phyloP scores from a whole-genome alignment of 306 rosid genomes.

The Nissolia schottii region DNA sequence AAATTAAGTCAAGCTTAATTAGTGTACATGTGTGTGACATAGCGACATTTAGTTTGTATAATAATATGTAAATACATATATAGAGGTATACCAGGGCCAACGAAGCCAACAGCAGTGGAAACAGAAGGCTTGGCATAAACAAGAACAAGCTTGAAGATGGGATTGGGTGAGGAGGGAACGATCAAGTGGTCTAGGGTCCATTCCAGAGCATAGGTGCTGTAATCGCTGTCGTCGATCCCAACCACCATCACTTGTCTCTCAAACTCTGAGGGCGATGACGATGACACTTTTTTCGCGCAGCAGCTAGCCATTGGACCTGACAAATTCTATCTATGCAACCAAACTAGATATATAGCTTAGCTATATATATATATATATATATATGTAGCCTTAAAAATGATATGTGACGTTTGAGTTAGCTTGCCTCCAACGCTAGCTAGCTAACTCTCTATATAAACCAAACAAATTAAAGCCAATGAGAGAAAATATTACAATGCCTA shows the following conservation, averaged over 20 bases:
- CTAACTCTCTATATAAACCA: too few relatives aligned
- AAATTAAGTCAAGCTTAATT: too few relatives aligned
- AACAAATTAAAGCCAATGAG: too few relatives aligned
- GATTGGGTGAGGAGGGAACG: not conserved
- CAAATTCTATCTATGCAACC: too few relatives aligned
- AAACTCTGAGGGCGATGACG: not conserved
- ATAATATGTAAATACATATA: not conserved
- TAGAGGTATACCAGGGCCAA: conserved; percentile 58
- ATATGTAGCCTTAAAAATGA: too few relatives aligned
- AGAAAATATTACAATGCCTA: too few relatives aligned
- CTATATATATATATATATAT: too few relatives aligned
- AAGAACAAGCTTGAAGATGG: conserved; percentile 54
- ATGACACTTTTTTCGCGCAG: not conserved
- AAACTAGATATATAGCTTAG: too few relatives aligned
- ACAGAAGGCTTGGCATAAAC: conserved; percentile 57
- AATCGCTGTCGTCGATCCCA: conserved; percentile 68
- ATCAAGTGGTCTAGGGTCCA: conserved; percentile 68
- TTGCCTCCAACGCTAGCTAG: too few relatives aligned
- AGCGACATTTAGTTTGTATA: too few relatives aligned
- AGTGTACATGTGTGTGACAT: too few relatives aligned
- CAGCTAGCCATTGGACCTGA: not conserved
- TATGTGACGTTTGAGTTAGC: too few relatives aligned
- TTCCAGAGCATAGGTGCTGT: conserved; percentile 48
- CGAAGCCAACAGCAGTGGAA: conserved; percentile 40
- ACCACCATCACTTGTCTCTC: conserved; percentile 66